These are phyloP conservation scores for Jamesozyma hellenica DNA, from an alignment of 805 yeast genomes.

Conservation along the genomic window DNA sequence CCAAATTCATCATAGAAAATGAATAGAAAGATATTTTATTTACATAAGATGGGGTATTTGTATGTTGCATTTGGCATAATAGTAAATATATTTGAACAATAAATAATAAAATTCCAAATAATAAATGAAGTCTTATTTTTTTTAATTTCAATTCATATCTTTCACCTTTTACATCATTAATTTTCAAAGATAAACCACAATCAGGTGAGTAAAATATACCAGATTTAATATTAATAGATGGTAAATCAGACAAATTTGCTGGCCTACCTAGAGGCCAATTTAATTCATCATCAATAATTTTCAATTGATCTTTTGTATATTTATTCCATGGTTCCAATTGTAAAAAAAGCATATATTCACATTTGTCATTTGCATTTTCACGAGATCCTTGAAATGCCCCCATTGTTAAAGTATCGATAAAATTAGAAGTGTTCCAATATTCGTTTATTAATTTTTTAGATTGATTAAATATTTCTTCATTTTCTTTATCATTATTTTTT, in stretches of 20 bases:
- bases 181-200: conserved; percentile 53
- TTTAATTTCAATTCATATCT: conserved; percentile 38
- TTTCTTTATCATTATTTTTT: conserved; percentile 30
- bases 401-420: conserved; percentile 42
- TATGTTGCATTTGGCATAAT: conserved; percentile 57
- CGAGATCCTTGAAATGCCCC: conserved; percentile 17
- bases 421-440: conserved; percentile 35
- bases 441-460: conserved; percentile 38
- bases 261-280: conserved; percentile 73
- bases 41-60: conserved; percentile 71
- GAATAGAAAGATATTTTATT: conserved; percentile 65
- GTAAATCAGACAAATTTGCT: conserved; percentile 39
- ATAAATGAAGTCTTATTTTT: conserved; percentile 32
- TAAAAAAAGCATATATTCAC: conserved; percentile 64
- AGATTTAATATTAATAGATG: conserved; percentile 42
- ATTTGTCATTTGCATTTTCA: conserved; percentile 33
- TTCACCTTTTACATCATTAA: conserved; percentile 40
- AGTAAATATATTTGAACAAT: conserved; percentile 46
- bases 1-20: conserved; percentile 49
- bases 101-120: conserved; percentile 38
- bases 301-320: conserved; percentile 39
- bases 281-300: conserved; percentile 63
- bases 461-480: conserved; percentile 36
- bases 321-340: conserved; percentile 57
- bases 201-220: conserved; percentile 80